These are phyloP conservation scores for Botrytis hyacinthi DNA, from an alignment of 2,329 filamentous ascomycete genomes.

Conservation along the genomic window DNA sequence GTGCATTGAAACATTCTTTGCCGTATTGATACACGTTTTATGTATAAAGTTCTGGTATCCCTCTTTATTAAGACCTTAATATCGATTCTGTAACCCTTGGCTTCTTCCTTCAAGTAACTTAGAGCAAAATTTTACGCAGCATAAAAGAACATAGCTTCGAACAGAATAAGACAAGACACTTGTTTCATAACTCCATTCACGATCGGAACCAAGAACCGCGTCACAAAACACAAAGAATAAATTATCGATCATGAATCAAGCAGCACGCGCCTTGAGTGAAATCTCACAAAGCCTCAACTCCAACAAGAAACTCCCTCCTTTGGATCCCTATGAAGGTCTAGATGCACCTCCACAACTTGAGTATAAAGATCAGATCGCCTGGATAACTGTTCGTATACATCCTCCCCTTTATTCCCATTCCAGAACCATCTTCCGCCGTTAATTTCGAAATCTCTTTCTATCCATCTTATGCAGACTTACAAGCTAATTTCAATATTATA, in stretches of 20 bases:
- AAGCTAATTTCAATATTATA: not conserved
- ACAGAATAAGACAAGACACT: fast-evolving
- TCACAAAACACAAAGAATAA: not conserved
- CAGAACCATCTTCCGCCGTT: not conserved
- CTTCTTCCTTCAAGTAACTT: not conserved
- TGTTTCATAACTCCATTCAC: not conserved
- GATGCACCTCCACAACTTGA: not conserved
- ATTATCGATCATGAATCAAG: not conserved
- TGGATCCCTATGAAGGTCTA: not conserved
- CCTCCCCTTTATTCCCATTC: not conserved
- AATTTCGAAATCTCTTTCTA: not conserved
- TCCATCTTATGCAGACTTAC: not conserved
- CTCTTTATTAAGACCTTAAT: not conserved
- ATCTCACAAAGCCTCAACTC: not conserved
- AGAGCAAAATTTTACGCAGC: too few relatives aligned
- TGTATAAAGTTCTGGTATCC: not conserved
- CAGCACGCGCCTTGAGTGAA: not conserved
- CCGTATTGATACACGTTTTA: not conserved
- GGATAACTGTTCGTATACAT: not conserved
- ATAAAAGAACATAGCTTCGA: not conserved
- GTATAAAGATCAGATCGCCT: not conserved
- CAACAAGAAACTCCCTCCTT: not conserved
- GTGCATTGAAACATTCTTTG: not conserved
- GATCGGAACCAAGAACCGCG: not conserved
- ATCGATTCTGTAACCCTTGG: not conserved